phyloP scores from a whole-genome alignment of 345 rosid genomes.

The Heritiera fomes region DNA sequence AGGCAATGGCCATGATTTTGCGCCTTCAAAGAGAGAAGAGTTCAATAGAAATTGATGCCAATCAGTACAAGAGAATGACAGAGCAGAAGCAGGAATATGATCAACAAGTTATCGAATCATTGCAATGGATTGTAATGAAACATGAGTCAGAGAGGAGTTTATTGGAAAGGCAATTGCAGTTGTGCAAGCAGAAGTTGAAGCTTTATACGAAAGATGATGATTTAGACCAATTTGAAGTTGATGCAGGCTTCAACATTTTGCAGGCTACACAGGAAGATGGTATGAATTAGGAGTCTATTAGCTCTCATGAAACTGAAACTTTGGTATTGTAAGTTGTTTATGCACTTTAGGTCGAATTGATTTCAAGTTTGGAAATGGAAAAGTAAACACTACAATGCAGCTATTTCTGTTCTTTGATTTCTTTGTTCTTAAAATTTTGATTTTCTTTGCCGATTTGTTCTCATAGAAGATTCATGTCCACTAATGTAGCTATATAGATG shows the following conservation, averaged over 20 bases:
- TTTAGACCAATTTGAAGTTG: conserved; percentile 27
- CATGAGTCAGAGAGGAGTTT: conserved; percentile 40
- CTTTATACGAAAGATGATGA: conserved; percentile 30
- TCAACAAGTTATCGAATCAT: conserved; percentile 56
- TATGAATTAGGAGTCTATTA: conserved; percentile 11
- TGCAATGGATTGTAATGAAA: conserved; percentile 55
- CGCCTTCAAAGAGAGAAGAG: conserved; percentile 75
- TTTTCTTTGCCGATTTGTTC: not conserved
- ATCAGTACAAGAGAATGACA: conserved; percentile 52
- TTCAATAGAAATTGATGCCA: conserved; percentile 56
- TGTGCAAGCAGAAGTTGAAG: conserved; percentile 31
- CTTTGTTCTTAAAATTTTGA: not conserved
- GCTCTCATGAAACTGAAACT: conserved; percentile 26
- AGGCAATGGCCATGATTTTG: conserved; percentile 85
- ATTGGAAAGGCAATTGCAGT: conserved; percentile 39
- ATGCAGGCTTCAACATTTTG: conserved; percentile 18
- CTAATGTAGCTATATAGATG: not conserved
- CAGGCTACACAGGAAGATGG: conserved; percentile 25
- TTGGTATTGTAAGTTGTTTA: conserved; percentile 13
- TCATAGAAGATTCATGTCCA: not conserved
- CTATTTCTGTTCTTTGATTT: not conserved
- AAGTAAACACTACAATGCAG: not conserved
- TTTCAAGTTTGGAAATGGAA: not conserved
- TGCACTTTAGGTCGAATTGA: not conserved
- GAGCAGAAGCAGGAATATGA: conserved; percentile 59